Base-by-base conservation (phyloP, 2,329 filamentous ascomycete species). In the Dothideomycetes sp. region DNA sequence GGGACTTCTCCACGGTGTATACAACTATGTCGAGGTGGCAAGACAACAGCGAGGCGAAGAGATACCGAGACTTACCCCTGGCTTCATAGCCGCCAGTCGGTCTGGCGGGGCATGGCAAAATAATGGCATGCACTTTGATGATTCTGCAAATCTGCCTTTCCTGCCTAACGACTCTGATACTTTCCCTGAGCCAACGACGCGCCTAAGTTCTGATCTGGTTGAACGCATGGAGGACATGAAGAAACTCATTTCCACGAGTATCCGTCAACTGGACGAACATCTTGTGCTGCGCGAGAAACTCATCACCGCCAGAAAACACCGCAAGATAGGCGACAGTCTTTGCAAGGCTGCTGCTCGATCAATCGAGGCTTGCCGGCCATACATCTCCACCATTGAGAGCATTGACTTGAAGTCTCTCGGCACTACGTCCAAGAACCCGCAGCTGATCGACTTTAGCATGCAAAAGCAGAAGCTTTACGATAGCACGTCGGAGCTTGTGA, bases 381-480 rank as follows among this genome's bases (percentile, higher is more conserved):
- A 88, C 81, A 79, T 94, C 45, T 77, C 85, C 9, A 79, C 85
- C 49, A 78, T 96, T 38, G 91, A 98, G 61, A 94, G 87, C 3
- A 84, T 95, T 58, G 87, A 96, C 52, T 72, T 98, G 11, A 81
- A 84, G 1, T 76, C 82, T 1, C 66, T 96, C 3, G 81, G 79
- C 31, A 81, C 81, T 43, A 80, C 74, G 43, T 81, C 88, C 49
- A 84, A 89, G 56, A 89, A 83, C 32, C 86, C 87, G 1, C 84
- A 93, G 51, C 65, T 96, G 22, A 73, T 79, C 35, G 91, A 96
- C 50, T 95, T 95, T 58, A 81, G 79, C 53, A 75, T 80, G 22
- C 85, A 94, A 58, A 96, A 96, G 62, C 91, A 98, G 59, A 84
- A 82, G 50, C 70, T 94, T 14, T 96, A 96, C 60, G 91, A 96